Evolutionary conservation across 2,329 filamentous ascomycete species (phyloP).

Genomic region (Neopestalotiopsis clavispora): DNA sequence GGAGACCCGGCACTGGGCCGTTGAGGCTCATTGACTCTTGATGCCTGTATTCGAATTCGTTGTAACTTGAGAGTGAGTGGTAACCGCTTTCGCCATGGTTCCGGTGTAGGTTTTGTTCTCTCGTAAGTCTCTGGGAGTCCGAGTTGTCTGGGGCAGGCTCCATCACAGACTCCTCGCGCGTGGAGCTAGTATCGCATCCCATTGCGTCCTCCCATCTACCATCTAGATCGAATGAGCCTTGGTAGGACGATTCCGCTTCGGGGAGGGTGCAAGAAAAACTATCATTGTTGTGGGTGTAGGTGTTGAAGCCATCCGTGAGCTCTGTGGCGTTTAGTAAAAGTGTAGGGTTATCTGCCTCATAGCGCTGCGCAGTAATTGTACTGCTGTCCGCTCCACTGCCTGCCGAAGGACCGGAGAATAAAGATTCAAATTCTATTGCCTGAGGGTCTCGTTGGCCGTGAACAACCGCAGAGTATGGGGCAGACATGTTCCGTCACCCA

Average conservation of each 20-base stretch:
- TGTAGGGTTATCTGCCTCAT: background rate
- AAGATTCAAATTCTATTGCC: background rate
- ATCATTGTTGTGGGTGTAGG: no score
- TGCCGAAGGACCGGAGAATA: background rate
- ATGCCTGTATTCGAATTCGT: background rate
- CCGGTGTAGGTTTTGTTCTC: no score
- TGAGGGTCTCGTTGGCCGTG: background rate
- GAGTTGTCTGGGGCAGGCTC: background rate
- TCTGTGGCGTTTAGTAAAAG: background rate
- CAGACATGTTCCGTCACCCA: background rate
- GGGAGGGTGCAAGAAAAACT: no score
- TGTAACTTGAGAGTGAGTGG: background rate
- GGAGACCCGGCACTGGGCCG: background rate
- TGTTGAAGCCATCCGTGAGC: no score
- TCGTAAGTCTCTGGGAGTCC: no score
- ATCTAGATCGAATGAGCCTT: background rate
- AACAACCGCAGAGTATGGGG: background rate
- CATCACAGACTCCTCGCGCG: background rate
- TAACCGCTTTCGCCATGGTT: no score
- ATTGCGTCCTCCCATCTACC: background rate
- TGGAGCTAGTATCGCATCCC: background rate
- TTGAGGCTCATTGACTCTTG: background rate
- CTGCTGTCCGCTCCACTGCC: background rate
- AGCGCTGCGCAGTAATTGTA: background rate
- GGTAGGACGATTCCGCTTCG: no score